Evolutionary conservation across 176 grass and related monocot genomes (phyloP).

Genomic region (Ananas comosus): DNA sequence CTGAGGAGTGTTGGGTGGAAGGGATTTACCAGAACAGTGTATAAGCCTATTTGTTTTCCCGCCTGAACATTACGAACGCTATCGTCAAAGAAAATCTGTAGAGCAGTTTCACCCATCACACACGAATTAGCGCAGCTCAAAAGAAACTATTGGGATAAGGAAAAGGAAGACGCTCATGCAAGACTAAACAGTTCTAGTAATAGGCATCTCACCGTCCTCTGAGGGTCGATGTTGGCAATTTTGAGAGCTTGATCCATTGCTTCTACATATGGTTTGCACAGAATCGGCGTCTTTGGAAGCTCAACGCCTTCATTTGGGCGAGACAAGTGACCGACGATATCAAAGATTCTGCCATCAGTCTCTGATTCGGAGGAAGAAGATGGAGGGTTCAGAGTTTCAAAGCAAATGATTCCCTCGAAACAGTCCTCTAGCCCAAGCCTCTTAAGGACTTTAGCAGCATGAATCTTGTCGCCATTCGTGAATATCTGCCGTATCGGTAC

Average conservation of each 20-base stretch:
- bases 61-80: constrained; percentile 82
- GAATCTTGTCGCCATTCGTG: constrained; percentile 73
- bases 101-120: neutral
- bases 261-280: constrained; percentile 82
- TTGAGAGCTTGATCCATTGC: constrained; percentile 76
- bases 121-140: neutral
- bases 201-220: constrained; percentile 41
- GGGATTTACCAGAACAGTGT: constrained; percentile 73
- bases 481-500: constrained; percentile 51
- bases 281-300: constrained; percentile 63
- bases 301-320: constrained; percentile 19
- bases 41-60: constrained; percentile 72
- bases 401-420: constrained; percentile 97
- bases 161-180: neutral
- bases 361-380: constrained; percentile 21
- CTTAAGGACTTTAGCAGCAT: constrained; percentile 53
- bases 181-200: neutral
- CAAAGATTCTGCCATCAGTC: constrained; percentile 35
- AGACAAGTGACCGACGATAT: constrained; percentile 66
- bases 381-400: constrained; percentile 86
- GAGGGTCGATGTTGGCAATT: constrained; percentile 67
- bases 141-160: neutral
- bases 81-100: constrained; percentile 98
- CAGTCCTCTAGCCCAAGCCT: constrained; percentile 88
- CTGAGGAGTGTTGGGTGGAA: neutral